A percentile compares a stretch with the other conserved stretches of the same genome.
Conservation (phyloP, 2,329 filamentous ascomycete species). For the Colletotrichum eremochloae region DNA sequence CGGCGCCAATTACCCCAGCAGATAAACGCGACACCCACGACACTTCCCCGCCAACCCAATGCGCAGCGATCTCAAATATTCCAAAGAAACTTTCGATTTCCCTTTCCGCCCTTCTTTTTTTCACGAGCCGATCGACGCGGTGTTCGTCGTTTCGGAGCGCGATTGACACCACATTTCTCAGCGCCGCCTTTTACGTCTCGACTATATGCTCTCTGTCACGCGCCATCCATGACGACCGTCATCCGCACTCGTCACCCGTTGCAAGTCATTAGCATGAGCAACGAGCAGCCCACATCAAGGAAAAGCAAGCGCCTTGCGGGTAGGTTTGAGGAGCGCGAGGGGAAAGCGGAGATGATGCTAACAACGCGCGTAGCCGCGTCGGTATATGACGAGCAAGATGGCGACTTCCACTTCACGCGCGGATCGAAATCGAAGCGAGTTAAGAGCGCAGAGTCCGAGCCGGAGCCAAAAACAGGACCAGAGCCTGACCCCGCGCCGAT, state of each 20-base stretch:
- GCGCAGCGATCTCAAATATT: not conserved
- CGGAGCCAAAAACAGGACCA: slow-evolving; percentile 58
- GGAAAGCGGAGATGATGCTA: slow-evolving; percentile 72
- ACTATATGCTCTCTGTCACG: slow-evolving; percentile 40
- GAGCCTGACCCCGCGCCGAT: slow-evolving; percentile 50
- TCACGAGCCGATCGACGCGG: slow-evolving; percentile 36
- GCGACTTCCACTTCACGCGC: slow-evolving; percentile 82
- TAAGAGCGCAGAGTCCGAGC: slow-evolving; percentile 66
- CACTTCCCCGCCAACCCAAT: slow-evolving; percentile 17
- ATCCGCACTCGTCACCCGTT: slow-evolving; percentile 74
- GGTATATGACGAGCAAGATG: slow-evolving; percentile 75
- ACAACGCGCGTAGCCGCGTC: slow-evolving; percentile 60
- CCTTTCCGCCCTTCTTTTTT: not conserved
- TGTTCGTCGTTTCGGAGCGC: slow-evolving; percentile 15
- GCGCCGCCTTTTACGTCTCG: slow-evolving; percentile 23
- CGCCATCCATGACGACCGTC: slow-evolving; percentile 79
- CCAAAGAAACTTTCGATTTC: not conserved
- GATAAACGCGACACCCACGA: slow-evolving; percentile 34
- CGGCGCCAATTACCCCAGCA: slow-evolving; percentile 25
- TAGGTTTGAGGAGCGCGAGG: slow-evolving; percentile 54
- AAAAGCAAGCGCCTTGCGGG: slow-evolving; percentile 75
- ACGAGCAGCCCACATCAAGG: slow-evolving; percentile 71
- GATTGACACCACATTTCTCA: not conserved
- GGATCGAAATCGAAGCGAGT: slow-evolving; percentile 75
- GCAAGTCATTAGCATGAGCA: slow-evolving; percentile 78